phyloP scores from a whole-genome alignment of 2,329 filamentous ascomycete species.

The Thermomyces lanuginosus region DNA sequence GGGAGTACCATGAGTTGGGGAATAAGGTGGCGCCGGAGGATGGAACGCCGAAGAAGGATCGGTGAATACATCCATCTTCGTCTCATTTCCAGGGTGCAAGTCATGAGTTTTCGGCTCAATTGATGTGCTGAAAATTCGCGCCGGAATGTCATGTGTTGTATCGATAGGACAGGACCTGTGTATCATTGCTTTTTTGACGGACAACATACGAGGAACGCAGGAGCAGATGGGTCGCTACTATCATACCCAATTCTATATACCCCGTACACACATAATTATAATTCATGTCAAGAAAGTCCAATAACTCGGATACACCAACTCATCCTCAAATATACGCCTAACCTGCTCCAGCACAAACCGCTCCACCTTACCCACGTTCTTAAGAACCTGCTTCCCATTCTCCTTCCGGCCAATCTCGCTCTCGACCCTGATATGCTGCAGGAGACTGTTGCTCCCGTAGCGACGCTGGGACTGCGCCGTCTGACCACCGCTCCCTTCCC shows the following conservation, averaged over 20 bases:
- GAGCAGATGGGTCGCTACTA: too few species aligned
- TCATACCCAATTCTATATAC: too few species aligned
- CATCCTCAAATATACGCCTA: slow-evolving; percentile 90
- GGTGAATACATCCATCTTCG: too few species aligned
- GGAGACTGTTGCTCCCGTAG: slow-evolving; percentile 50
- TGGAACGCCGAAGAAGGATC: slow-evolving; percentile 38
- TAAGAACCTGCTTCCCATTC: slow-evolving; percentile 81
- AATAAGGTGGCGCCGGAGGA: slow-evolving; percentile 53
- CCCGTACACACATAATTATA: too few species aligned
- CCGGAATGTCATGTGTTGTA: too few species aligned
- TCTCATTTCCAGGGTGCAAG: too few species aligned
- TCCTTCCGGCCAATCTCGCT: slow-evolving; percentile 93
- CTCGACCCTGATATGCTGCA: slow-evolving; percentile 90
- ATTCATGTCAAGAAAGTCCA: slow-evolving; percentile 87
- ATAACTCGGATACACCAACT: slow-evolving; percentile 95
- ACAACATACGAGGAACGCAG: too few species aligned
- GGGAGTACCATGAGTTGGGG: slow-evolving; percentile 71
- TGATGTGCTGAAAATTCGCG: too few species aligned
- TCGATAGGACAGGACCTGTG: too few species aligned
- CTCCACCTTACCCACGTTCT: slow-evolving; percentile 98
- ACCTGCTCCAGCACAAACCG: slow-evolving; percentile 95
- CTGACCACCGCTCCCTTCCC: slow-evolving; percentile 12
- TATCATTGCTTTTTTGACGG: too few species aligned
- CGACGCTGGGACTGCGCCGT: slow-evolving; percentile 8
- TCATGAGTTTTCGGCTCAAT: too few species aligned